Evolutionary conservation across 1,284 basidiomycete genomes (phyloP).

Genomic region (Fistulinella staudtii): DNA sequence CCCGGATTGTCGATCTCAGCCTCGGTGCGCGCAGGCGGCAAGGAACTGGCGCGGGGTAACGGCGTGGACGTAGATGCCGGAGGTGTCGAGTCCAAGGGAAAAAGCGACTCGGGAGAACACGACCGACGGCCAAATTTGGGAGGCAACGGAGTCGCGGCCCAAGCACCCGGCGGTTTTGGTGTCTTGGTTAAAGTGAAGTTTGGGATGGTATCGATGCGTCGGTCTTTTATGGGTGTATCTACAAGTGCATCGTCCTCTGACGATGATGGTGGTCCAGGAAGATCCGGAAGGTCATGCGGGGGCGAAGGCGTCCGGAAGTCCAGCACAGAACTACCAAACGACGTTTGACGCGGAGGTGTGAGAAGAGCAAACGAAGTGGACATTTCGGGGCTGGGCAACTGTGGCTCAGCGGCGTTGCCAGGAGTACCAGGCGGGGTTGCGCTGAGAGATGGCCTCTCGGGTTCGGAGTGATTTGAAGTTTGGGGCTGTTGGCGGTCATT

Average conservation of each 20-base stretch:
- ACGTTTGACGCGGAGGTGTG: constrained; percentile 51
- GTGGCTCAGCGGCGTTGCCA: constrained; percentile 7
- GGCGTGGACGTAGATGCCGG: constrained; percentile 28
- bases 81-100: constrained; percentile 33
- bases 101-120: constrained; percentile 24
- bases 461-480: constrained; percentile 1
- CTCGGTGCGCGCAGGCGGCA: constrained; percentile 22
- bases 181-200: constrained; percentile 49
- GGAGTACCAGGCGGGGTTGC: constrained; percentile 29
- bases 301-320: constrained; percentile 62
- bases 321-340: constrained; percentile 39
- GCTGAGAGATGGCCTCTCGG: constrained; percentile 4
- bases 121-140: constrained; percentile 14
- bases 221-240: constrained; percentile 23
- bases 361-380: constrained; percentile 30
- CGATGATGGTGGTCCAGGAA: constrained; percentile 56
- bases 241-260: constrained; percentile 40
- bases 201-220: constrained; percentile 19
- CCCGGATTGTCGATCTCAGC: constrained; percentile 9
- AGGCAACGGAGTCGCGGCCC: constrained; percentile 56
- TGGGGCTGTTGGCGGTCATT: constrained; percentile 9
- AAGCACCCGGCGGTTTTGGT: constrained; percentile 66
- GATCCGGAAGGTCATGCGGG: constrained; percentile 50
- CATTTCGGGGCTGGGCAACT: constrained; percentile 7
- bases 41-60: constrained; percentile 24